A percentile compares a stretch with the other conserved stretches of the same genome.
Conservation (phyloP, 2,329 filamentous ascomycete genomes). For the Ceratocystis lukuohia region DNA sequence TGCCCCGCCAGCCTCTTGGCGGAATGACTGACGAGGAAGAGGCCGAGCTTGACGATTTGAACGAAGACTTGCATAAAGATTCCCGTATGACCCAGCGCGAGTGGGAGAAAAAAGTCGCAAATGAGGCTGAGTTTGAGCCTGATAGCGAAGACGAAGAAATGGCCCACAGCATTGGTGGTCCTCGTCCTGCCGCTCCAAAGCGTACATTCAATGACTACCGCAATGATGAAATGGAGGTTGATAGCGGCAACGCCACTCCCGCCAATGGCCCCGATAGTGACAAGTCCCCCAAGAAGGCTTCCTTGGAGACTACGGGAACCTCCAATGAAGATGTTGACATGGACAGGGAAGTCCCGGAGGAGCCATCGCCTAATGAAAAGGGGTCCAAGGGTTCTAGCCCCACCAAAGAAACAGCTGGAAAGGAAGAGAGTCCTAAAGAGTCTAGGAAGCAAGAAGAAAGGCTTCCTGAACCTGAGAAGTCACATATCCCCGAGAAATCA, state of each 20-base stretch:
- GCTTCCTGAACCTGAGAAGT: constrained; percentile 19
- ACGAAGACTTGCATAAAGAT: constrained; percentile 80
- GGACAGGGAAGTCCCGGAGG: constrained; percentile 23
- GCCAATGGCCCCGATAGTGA: constrained; percentile 26
- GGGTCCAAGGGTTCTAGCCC: constrained; percentile 15
- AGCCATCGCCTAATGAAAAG: constrained; percentile 21
- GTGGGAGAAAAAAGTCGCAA: constrained; percentile 65
- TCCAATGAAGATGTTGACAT: constrained; percentile 34
- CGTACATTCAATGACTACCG: constrained; percentile 41
- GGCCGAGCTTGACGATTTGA: constrained; percentile 52
- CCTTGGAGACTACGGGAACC: constrained; percentile 26
- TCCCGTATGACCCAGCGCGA: constrained; percentile 66
- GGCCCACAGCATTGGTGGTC: constrained; percentile 57
- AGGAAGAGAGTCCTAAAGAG: constrained; percentile 21
- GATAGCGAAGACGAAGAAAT: constrained; percentile 86
- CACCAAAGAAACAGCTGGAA: constrained; percentile 24
- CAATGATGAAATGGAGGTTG: constrained; percentile 30
- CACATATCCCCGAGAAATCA: not conserved
- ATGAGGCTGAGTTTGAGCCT: constrained; percentile 62
- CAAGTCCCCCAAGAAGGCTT: constrained; percentile 24
- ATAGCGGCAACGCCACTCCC: constrained; percentile 30
- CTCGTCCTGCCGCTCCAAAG: constrained; percentile 35
- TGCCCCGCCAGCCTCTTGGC: constrained; percentile 47
- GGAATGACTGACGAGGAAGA: constrained; percentile 55
- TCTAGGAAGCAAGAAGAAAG: constrained; percentile 19